Evolutionary conservation across 2,329 filamentous ascomycete genomes (phyloP), one percentile per base, ranked within the genome.

Genomic region (Alternaria conjuncta): DNA sequence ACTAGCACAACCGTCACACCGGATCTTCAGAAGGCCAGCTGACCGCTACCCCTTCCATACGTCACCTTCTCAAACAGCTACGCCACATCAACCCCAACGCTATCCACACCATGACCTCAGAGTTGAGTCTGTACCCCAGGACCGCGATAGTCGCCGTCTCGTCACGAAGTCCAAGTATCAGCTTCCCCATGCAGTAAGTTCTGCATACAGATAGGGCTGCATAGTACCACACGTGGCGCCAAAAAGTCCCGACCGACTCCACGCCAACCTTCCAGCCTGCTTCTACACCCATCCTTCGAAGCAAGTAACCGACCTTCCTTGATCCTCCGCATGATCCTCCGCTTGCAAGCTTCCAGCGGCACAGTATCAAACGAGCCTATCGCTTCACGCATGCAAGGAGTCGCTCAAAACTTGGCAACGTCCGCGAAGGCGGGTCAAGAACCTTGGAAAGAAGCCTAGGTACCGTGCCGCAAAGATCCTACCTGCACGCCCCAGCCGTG

Each of bases 161-260:
- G 20, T 25, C 20, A 25, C 20, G 20, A 41, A 2, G 8, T 51
- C 28, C n/a, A 18, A 41, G 36, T 41, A 41, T 51, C 15, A 20
- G 10, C 10, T 25, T 10, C 20, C 23, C 1, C 20, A 41, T 36
- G 28, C 20, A n/a, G 20, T 53, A n/a, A 21, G 12, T 36, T 21
- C 28, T 53, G 49, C 49, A 53, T 47, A 21, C n/a, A 47, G 43
- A 55, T 55, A 60, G 57, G 57, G 43, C 50, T 55, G 57, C 57
- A 60, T 47, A 46, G 26, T 23, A 32, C 36, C 20, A 55, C 49
- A 47, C 28, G 57, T 41, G 43, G 50, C 57, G 50, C 46, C 20
- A 12, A 53, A 44, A 49, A 50, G 28, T 23, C 23, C 56, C 56
- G 46, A n/a, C 36, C 30, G 23, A n/a, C 10, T 21, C 50, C 28